Percentiles rank a stretch among this genome's conserved stretches.
phyloP scores from a whole-genome alignment of 352 stramenopile species.

The Phytophthora hybrid region DNA sequence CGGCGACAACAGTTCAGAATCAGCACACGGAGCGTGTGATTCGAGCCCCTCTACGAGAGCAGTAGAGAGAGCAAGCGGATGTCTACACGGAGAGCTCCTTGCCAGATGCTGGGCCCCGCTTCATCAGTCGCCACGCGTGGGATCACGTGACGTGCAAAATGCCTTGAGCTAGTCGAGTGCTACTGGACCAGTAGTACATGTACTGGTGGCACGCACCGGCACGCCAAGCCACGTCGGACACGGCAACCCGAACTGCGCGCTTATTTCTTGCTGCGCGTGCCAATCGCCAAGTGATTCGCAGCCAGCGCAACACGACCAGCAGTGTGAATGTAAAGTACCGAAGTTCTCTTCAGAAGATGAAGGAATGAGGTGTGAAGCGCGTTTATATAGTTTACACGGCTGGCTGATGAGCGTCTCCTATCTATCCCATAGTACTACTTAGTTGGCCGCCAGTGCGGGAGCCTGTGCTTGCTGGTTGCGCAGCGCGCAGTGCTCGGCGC shows the following conservation, averaged over 20 bases:
- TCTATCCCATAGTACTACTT: too few relatives aligned
- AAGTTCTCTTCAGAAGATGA: too few relatives aligned
- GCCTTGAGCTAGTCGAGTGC: neutral
- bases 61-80: too few relatives aligned
- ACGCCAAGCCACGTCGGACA: neutral
- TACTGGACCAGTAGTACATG: neutral
- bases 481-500: slow-evolving; percentile 37
- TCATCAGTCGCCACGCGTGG: too few relatives aligned
- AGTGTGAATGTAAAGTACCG: too few relatives aligned
- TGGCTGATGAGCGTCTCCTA: too few relatives aligned
- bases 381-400: slow-evolving; percentile 41
- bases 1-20: neutral
- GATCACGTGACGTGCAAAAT: neutral
- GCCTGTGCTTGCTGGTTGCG: too few relatives aligned
- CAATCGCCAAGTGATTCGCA: neutral
- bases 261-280: neutral
- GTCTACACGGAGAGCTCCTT: too few relatives aligned
- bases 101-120: too few relatives aligned
- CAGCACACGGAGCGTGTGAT: neutral
- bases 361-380: slow-evolving; percentile 9
- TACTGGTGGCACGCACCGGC: neutral
- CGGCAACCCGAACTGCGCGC: neutral
- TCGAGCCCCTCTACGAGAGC: slow-evolving; percentile 1
- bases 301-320: neutral
- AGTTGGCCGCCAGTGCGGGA: too few relatives aligned